Conservation (phyloP, 2,329 filamentous ascomycete species). For the Ascochyta viciae-villosae region DNA sequence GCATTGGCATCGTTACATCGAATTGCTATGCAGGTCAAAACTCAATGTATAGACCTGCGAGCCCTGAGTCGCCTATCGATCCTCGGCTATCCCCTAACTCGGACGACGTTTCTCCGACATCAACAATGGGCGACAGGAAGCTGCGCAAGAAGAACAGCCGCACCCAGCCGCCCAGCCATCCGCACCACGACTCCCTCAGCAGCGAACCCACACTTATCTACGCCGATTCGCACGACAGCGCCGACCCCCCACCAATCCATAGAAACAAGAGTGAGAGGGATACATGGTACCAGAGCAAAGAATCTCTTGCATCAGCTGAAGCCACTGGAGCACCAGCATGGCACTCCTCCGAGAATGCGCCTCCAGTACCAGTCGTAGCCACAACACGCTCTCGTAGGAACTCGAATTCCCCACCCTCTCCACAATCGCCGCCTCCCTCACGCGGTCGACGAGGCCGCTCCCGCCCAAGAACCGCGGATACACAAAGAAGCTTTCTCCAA, state of each 20-base stretch:
- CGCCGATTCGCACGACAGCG: constrained; percentile 7
- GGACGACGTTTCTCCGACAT: constrained; percentile 7
- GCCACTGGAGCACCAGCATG: not conserved
- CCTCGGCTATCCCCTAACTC: constrained; percentile 5
- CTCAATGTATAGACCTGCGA: not conserved
- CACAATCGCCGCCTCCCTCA: constrained; percentile 4
- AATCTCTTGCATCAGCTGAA: constrained; percentile 3
- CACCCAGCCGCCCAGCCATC: not conserved
- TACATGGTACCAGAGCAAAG: constrained; percentile 13
- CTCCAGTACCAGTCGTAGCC: not conserved
- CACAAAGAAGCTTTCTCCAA: constrained; percentile 5
- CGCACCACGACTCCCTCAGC: constrained; percentile 11
- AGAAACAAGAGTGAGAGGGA: constrained; percentile 5
- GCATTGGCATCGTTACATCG: not conserved
- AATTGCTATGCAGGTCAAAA: constrained; percentile 7
- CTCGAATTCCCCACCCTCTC: constrained; percentile 5
- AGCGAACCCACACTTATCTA: constrained; percentile 17
- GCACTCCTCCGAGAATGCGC: not conserved
- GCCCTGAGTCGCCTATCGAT: constrained; percentile 22
- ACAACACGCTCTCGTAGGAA: constrained; percentile 1
- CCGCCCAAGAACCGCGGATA: constrained; percentile 5
- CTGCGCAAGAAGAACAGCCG: constrained; percentile 15
- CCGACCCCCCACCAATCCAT: constrained; percentile 5
- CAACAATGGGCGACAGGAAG: constrained; percentile 10
- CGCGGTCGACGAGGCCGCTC: constrained; percentile 4